Conservation (phyloP, 1,284 basidiomycete genomes). For the Cystobasidium slooffiae region DNA sequence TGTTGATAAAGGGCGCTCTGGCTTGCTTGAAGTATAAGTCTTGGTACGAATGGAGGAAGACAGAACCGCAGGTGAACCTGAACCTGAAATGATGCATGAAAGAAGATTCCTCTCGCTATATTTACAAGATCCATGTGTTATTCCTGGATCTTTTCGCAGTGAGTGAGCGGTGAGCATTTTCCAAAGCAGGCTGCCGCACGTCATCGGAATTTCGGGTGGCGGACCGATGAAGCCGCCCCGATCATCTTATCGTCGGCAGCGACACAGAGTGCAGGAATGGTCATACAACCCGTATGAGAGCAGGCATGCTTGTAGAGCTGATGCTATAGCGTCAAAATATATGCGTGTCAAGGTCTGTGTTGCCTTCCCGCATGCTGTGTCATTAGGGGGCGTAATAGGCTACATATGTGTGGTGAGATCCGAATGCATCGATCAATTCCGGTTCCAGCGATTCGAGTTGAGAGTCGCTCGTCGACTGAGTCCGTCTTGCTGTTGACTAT, state of each 20-base stretch:
- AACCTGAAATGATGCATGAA: no score
- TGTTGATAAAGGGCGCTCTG: no score
- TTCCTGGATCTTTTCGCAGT: background rate
- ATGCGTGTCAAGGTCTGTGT: background rate
- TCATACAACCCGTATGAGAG: background rate
- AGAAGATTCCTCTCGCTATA: background rate
- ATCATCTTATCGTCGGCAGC: background rate
- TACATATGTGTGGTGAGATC: constrained; percentile 1
- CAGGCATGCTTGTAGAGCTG: background rate
- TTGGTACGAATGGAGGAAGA: no score
- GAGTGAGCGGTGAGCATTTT: background rate
- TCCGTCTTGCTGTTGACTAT: background rate
- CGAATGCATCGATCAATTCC: background rate
- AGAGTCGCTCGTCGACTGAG: constrained; percentile 14
- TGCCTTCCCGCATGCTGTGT: background rate
- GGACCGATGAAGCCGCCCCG: background rate
- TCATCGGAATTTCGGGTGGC: constrained; percentile 20
- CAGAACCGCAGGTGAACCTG: no score
- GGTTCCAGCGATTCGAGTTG: background rate
- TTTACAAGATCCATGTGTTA: background rate
- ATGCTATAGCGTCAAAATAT: background rate
- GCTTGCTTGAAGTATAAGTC: no score
- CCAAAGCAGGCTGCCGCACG: background rate
- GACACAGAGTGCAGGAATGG: background rate
- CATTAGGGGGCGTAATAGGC: background rate